Conservation (phyloP, 2,329 filamentous ascomycete genomes). For the Alternaria sp. region DNA sequence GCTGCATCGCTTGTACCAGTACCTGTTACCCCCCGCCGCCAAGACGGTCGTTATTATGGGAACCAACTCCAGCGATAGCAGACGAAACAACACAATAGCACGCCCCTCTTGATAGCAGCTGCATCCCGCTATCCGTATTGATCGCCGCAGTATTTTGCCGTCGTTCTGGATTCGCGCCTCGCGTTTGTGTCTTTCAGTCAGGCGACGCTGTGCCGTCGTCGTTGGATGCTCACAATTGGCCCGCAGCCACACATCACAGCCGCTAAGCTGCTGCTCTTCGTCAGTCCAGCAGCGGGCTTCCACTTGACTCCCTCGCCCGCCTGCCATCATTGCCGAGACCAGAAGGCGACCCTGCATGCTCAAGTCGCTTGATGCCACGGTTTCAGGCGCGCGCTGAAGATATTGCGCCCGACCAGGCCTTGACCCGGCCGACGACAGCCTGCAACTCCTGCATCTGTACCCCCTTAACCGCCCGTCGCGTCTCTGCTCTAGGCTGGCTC, state of each 20-base stretch:
- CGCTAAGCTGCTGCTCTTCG: slow-evolving; percentile 33
- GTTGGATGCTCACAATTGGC: slow-evolving; percentile 33
- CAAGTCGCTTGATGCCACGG: slow-evolving; percentile 36
- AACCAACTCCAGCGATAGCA: slow-evolving; percentile 26
- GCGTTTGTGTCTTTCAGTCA: slow-evolving; percentile 31
- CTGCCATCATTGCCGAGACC: slow-evolving; percentile 38
- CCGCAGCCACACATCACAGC: slow-evolving; percentile 37
- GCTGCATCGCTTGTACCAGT: slow-evolving; percentile 27
- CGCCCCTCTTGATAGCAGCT: slow-evolving; percentile 4
- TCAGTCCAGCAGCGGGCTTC: slow-evolving; percentile 31
- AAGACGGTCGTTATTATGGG: slow-evolving; percentile 38
- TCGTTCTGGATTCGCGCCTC: not conserved
- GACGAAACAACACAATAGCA: slow-evolving; percentile 16
- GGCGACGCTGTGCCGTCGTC: slow-evolving; percentile 37
- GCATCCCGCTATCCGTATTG: slow-evolving; percentile 7
- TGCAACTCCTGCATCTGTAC: slow-evolving; percentile 20
- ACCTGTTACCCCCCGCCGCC: slow-evolving; percentile 26
- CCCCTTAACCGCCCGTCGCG: slow-evolving; percentile 28
- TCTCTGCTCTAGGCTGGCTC: not conserved
- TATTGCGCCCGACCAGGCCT: slow-evolving; percentile 17
- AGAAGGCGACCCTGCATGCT: slow-evolving; percentile 40
- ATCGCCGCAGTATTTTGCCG: slow-evolving; percentile 24
- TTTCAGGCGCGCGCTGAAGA: slow-evolving; percentile 24
- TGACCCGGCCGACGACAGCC: slow-evolving; percentile 12
- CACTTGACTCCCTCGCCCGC: slow-evolving; percentile 19